Base-by-base conservation (phyloP, 305 asterid species). In the Ajuga reptans region DNA sequence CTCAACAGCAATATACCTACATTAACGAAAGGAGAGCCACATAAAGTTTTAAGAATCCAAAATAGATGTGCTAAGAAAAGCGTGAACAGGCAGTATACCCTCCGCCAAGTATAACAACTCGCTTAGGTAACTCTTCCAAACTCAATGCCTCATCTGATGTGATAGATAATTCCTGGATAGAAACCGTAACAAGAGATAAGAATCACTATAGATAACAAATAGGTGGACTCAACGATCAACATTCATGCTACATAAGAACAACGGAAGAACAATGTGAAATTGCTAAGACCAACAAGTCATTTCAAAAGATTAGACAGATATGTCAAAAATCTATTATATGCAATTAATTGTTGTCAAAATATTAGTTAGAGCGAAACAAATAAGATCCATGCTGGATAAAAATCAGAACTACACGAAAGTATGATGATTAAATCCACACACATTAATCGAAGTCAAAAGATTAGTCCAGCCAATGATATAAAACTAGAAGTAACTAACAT, bases 61-160 rank as follows among this genome's bases (percentile, higher is more conserved):
- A 29, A 57, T 57, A 18, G 77, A 55, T 45, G 18, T 57, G 49
- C 10, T n/a, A 54, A 46, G 10, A 59, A 12, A 61, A 45, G 41
- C 39, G 67, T 15, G 72, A 41, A 68, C 71, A 73, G 57, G 60
- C 21, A 74, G 72, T 78, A 69, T 61, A 91, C 99, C 99, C 99
- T 76, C 85, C 99, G 4, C 99, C 99, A 74, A 87, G 91, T 69
- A 94, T 75, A 75, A 94, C 83, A 75, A 58, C 96, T 76, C 90
- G 90, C 78, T 84, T 94, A 9, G 99, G 99, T 9, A 91, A 82
- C 81, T 91, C 99, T 72, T 94, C 99, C 82, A 94, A 78, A 86
- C 99, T 94, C 89, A 94, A 83, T 67, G 97, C 97, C 79, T 94
- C 99, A 72, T 94, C 99, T 14, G 99, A 94, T 16, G 99, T 94